Evolutionary conservation across 176 grass and related monocot genomes (phyloP).

Genomic region (Dendrocalamus sinicus): DNA sequence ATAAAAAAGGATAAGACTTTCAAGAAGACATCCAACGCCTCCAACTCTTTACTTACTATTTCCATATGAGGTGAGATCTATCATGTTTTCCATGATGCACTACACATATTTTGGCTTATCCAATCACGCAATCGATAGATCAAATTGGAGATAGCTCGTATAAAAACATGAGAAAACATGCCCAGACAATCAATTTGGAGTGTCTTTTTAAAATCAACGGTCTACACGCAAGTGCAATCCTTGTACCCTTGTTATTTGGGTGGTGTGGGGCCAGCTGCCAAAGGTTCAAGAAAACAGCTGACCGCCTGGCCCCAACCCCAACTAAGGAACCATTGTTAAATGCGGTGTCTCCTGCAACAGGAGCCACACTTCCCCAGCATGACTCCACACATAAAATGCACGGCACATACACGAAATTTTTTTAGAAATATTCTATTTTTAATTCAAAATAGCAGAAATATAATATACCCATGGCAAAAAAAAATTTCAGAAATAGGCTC

Average conservation of each 20-base stretch:
- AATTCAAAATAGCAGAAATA: too few species aligned
- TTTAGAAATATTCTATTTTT: too few species aligned
- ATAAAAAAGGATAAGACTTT: too few species aligned
- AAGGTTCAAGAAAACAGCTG: not conserved
- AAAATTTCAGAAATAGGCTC: too few species aligned
- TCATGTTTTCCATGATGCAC: too few species aligned
- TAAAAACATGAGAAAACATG: too few species aligned
- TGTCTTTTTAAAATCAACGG: not conserved
- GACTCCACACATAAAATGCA: not conserved
- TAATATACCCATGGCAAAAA: too few species aligned
- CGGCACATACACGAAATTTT: not conserved
- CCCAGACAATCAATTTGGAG: not conserved
- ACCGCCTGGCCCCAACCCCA: too few species aligned
- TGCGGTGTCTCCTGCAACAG: not conserved
- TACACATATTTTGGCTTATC: not conserved
- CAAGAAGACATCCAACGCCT: too few species aligned
- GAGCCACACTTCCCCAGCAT: not conserved
- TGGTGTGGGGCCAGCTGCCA: too few species aligned
- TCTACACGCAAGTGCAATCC: not conserved
- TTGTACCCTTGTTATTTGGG: too few species aligned
- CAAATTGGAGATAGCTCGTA: not conserved
- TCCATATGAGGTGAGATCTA: not conserved
- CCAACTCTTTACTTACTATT: too few species aligned
- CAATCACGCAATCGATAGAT: not conserved
- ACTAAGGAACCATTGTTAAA: not conserved